Conservation (phyloP, 2,329 filamentous ascomycete genomes). For the Colletotrichum gloeosporioides region DNA sequence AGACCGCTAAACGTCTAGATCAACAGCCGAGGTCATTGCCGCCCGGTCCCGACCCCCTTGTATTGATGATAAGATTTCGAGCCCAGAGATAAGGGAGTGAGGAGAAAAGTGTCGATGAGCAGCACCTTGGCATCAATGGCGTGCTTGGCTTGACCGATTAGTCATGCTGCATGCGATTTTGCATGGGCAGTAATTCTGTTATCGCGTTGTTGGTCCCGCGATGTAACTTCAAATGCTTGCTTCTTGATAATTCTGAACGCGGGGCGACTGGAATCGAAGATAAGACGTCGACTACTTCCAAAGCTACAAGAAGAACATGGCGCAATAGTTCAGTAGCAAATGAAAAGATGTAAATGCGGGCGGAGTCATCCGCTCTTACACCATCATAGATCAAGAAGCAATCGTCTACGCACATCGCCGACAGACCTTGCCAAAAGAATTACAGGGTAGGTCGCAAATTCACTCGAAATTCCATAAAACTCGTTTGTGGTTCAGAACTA, state of each 20-base stretch:
- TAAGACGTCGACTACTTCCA: neutral
- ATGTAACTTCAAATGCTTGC: neutral
- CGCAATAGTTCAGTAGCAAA: neutral
- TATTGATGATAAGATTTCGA: neutral
- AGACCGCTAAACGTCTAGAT: neutral
- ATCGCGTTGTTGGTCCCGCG: neutral
- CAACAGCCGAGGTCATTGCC: neutral
- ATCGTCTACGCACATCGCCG: neutral
- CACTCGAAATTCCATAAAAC: neutral
- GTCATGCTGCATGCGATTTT: neutral
- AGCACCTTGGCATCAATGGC: constrained; percentile 7
- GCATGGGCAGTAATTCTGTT: neutral
- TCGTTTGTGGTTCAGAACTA: rapidly evolving
- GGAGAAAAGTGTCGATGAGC: neutral
- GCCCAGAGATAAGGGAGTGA: neutral
- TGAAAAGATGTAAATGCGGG: neutral
- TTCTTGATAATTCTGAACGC: neutral
- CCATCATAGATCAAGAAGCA: neutral
- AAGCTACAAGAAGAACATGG: neutral
- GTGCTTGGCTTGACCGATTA: neutral
- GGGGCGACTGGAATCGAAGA: neutral
- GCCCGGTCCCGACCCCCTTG: neutral
- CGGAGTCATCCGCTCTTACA: neutral
- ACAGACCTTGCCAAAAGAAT: neutral
- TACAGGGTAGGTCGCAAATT: neutral